These are phyloP conservation scores for Xerocomus tenax DNA, from an alignment of 1,284 basidiomycete species.

Conservation along the genomic window DNA sequence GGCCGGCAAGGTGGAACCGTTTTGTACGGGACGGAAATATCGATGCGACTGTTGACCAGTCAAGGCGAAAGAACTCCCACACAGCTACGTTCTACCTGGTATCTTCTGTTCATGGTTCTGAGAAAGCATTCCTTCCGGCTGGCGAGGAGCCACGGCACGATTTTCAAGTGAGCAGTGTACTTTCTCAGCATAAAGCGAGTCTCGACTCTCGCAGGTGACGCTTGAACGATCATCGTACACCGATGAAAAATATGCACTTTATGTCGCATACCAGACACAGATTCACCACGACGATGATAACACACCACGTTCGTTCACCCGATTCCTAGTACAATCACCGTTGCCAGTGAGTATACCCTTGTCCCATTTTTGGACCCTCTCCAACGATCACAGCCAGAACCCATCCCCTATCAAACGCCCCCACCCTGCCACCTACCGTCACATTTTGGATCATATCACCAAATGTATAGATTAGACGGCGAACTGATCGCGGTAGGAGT, in stretches of 20 bases:
- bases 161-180: constrained; percentile 44
- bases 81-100: constrained; percentile 33
- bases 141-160: constrained; percentile 27
- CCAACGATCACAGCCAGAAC: constrained; percentile 33
- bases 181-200: not conserved
- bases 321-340: constrained; percentile 77
- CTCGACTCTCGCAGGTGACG: constrained; percentile 42
- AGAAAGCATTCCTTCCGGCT: constrained; percentile 26
- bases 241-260: constrained; percentile 74
- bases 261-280: constrained; percentile 63
- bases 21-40: constrained; percentile 45
- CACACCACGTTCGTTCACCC: constrained; percentile 47
- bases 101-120: constrained; percentile 39
- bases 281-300: constrained; percentile 67
- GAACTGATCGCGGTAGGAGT: constrained; percentile 82
- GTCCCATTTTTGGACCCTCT: not conserved
- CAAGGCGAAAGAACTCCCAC: constrained; percentile 17
- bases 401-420: constrained; percentile 49
- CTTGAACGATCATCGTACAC: constrained; percentile 71
- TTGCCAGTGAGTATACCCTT: constrained; percentile 45
- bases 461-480: constrained; percentile 76
- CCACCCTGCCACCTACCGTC: constrained; percentile 53
- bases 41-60: constrained; percentile 24
- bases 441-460: constrained; percentile 81
- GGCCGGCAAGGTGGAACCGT: constrained; percentile 65